Evolutionary conservation across 2,329 filamentous ascomycete species (phyloP).

Genomic region (Cercospora berteroae): DNA sequence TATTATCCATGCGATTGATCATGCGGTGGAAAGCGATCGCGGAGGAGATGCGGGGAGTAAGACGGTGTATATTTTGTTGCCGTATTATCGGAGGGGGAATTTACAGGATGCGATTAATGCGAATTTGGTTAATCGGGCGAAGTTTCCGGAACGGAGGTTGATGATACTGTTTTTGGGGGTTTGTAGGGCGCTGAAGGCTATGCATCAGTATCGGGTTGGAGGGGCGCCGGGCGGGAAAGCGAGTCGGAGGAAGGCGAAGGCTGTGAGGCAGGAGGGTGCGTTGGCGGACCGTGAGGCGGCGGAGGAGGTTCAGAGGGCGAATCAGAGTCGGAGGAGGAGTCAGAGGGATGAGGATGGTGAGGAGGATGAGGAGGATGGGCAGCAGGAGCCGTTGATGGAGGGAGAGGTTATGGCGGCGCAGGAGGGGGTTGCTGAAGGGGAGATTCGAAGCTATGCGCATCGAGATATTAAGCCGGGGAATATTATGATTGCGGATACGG

Average conservation of each 20-base stretch:
- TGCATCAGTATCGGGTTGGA: constrained; percentile 81
- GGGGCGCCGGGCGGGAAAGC: constrained; percentile 52
- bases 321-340: constrained; percentile 44
- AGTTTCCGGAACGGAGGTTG: constrained; percentile 81
- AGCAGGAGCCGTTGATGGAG: constrained; percentile 76
- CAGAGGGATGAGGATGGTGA: constrained; percentile 46
- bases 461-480: constrained; percentile 98
- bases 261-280: constrained; percentile 55
- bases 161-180: constrained; percentile 92
- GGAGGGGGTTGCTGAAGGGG: constrained; percentile 66
- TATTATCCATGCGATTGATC: constrained; percentile 84
- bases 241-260: constrained; percentile 55
- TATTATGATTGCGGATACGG: constrained; percentile 96
- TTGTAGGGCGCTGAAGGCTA: constrained; percentile 79
- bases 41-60: constrained; percentile 64
- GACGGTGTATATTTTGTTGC: constrained; percentile 93
- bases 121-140: constrained; percentile 91
- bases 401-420: constrained; percentile 67
- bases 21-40: constrained; percentile 73
- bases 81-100: constrained; percentile 93
- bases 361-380: constrained; percentile 57
- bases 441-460: constrained; percentile 80
- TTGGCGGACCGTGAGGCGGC: constrained; percentile 51
- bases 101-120: constrained; percentile 98
- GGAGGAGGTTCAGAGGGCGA: constrained; percentile 49